Base-by-base conservation (phyloP, 2,329 filamentous ascomycete genomes). In the Akanthomyces uredinophilus region DNA sequence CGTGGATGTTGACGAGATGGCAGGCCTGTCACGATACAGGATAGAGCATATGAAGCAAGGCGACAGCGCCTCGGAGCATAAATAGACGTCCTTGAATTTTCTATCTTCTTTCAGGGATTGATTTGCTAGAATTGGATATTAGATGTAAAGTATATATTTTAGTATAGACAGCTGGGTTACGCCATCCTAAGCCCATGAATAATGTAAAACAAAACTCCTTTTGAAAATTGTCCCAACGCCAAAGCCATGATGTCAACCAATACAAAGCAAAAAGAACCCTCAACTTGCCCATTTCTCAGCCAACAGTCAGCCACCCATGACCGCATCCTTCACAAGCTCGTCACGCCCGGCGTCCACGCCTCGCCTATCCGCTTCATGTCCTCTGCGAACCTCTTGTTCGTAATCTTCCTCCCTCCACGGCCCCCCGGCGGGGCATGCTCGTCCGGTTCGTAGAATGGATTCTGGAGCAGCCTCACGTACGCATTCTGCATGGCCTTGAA, bases 401-500 rank as follows among this genome's bases (percentile, higher is more conserved):
- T 89, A 67, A 98, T 97, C 71, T 88, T 87, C 72, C 87, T 83
- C 3, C 84, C 84, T 0, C 81, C 81, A 29, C 74, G 74, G 0
- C 81, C 83, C 0, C 74, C 74, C 4, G 78, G 73, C 54, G 89
- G 89, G 65, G 83, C 83, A 73, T 93, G 87, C 69, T 94, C 90
- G 71, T 97, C 92, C 11, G 94, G 94, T 52, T 89, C 87, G 74
- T 93, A 98, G 76, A 99, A 99, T 0, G 94, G 94, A 71, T 99
- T 98, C 75, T 96, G 89, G 67, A 98, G 78, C 57, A 99, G 79
- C 65, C 86, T 81, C 63, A 98, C 90, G 70, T 97, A 99, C 35
- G 94, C 92, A n/a, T 84, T 88, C 77, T 98, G 95, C 76, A 99
- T 85, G 32, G 93, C 92, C 72, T 89, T 86, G 72, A 99, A 99